These are phyloP conservation scores for Funneliformis caledonium DNA, from an alignment of 371 early-diverging fungal genomes.

Conservation along the genomic window DNA sequence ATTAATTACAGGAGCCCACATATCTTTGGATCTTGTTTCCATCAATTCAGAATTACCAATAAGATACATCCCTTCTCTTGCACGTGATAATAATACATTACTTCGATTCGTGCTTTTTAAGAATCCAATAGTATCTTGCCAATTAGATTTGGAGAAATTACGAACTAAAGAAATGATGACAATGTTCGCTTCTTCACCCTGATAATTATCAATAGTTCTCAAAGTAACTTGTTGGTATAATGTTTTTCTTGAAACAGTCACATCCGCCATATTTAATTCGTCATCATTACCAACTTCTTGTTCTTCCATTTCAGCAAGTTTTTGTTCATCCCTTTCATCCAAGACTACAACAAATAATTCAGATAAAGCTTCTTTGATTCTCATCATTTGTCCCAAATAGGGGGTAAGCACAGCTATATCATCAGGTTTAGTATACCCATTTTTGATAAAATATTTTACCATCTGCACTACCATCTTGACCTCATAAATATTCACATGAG, in stretches of 20 bases:
- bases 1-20: constrained; percentile 49
- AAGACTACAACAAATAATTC: constrained; percentile 43
- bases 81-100: constrained; percentile 81
- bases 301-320: constrained; percentile 42
- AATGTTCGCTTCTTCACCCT: constrained; percentile 36
- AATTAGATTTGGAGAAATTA: constrained; percentile 47
- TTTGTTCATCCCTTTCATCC: constrained; percentile 50
- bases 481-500: constrained; percentile 54
- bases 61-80: constrained; percentile 58
- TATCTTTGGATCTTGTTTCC: constrained; percentile 39
- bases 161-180: constrained; percentile 64
- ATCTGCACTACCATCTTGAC: constrained; percentile 53
- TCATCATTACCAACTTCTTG: constrained; percentile 34
- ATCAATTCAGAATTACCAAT: constrained; percentile 57
- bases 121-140: constrained; percentile 68
- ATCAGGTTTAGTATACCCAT: constrained; percentile 56
- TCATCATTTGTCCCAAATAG: constrained; percentile 57
- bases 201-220: constrained; percentile 40
- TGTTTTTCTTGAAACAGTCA: background rate
- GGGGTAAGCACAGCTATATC: constrained; percentile 64
- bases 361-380: constrained; percentile 48
- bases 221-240: constrained; percentile 38
- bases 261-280: background rate
- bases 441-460: constrained; percentile 54
- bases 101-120: constrained; percentile 75